Evolutionary conservation across 306 rosid species (phyloP).

Genomic region (Fragaria vesca): DNA sequence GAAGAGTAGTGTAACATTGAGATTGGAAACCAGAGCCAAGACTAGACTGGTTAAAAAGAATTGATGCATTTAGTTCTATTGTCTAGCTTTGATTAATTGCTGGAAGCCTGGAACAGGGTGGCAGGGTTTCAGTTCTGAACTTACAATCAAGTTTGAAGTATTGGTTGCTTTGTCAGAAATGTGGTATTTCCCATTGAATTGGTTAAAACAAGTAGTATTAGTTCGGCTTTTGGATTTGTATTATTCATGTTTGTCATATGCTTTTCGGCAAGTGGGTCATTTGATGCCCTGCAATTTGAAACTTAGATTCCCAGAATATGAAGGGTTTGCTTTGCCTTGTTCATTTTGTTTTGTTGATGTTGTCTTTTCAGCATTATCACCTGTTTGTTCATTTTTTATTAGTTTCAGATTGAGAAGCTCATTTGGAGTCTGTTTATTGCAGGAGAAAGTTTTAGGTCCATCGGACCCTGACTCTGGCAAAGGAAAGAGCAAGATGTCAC

Average conservation of each 20-base stretch:
- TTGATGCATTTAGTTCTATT: neutral
- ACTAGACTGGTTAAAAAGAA: neutral
- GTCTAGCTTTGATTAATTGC: neutral
- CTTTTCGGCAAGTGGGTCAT: neutral
- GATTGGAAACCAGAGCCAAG: neutral
- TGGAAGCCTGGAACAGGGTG: neutral
- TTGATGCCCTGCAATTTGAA: neutral
- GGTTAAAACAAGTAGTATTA: neutral
- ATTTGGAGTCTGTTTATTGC: slow-evolving; percentile 29
- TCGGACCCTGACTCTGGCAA: slow-evolving; percentile 91
- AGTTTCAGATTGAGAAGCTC: slow-evolving; percentile 7
- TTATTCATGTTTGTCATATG: neutral
- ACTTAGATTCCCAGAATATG: neutral
- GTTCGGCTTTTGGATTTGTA: neutral
- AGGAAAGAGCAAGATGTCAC: slow-evolving; percentile 95
- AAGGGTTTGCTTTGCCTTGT: neutral
- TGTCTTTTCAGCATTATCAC: neutral
- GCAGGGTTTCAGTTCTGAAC: neutral
- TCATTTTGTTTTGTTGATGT: neutral
- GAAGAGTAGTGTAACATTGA: neutral
- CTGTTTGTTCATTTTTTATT: neutral
- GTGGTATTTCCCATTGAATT: neutral
- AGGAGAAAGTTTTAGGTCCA: slow-evolving; percentile 79
- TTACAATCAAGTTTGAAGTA: neutral
- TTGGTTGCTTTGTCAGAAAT: neutral